Evolutionary conservation across 2,329 filamentous ascomycete species (phyloP).

Genomic region (Beauveria sp.): DNA sequence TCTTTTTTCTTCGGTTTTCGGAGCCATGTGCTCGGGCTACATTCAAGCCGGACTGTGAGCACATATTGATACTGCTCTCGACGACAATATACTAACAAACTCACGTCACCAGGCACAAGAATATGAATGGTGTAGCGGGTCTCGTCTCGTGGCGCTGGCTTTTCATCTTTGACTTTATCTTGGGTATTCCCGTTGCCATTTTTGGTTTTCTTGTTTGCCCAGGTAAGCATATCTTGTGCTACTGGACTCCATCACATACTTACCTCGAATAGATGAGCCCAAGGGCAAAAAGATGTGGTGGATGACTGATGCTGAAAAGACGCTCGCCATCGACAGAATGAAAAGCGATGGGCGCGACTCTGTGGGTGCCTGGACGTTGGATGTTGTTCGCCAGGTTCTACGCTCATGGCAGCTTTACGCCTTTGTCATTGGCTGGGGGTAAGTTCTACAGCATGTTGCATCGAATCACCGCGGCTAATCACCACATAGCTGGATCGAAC

Average conservation of each 20-base stretch:
- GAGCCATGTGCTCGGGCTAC: conserved; percentile 30
- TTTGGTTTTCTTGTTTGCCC: conserved; percentile 11
- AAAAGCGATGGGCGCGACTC: conserved; percentile 9
- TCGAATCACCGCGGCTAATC: background rate
- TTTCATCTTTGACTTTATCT: conserved; percentile 31
- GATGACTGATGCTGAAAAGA: conserved; percentile 10
- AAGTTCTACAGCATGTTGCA: background rate
- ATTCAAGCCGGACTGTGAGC: conserved; percentile 24
- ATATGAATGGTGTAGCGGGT: conserved; percentile 27
- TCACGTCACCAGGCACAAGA: conserved; percentile 11
- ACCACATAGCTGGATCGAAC: background rate
- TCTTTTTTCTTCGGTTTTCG: conserved; percentile 48
- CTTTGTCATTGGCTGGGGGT: conserved; percentile 13
- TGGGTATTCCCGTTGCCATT: conserved; percentile 28
- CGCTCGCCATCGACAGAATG: conserved; percentile 1
- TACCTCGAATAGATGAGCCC: conserved; percentile 3
- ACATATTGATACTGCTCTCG: background rate
- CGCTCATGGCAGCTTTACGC: conserved; percentile 12
- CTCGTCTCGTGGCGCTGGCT: conserved; percentile 30
- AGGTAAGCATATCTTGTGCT: background rate
- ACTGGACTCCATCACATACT: background rate
- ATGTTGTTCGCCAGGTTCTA: conserved; percentile 2
- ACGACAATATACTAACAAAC: background rate
- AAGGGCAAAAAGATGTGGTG: conserved; percentile 12
- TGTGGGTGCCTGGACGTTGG: conserved; percentile 6